Conservation (phyloP, 768 basidiomycete species). For the Leccinum rimulosum region DNA sequence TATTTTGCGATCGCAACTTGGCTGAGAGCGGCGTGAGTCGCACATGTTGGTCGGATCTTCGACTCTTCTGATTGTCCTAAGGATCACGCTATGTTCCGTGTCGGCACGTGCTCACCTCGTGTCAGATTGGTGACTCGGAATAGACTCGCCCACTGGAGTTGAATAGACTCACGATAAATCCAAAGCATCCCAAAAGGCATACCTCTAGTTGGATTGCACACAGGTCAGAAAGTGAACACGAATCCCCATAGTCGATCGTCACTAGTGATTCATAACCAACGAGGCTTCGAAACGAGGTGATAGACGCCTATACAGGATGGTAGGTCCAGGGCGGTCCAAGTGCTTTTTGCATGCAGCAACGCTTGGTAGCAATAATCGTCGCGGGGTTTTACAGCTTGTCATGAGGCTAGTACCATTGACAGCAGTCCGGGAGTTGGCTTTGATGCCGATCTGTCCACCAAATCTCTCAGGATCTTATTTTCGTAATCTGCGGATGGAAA, state of each 20-base stretch:
- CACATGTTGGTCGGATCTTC: not conserved
- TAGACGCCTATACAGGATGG: slow-evolving; percentile 30
- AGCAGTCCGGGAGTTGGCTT: slow-evolving; percentile 9
- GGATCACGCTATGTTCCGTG: too few relatives aligned
- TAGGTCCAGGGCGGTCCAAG: slow-evolving; percentile 1
- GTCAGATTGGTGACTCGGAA: not conserved
- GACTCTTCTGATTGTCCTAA: too few relatives aligned
- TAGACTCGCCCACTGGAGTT: not conserved
- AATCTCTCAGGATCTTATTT: not conserved
- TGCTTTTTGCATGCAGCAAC: not conserved
- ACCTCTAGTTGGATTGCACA: not conserved
- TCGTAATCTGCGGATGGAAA: slow-evolving; percentile 3
- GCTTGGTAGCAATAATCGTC: not conserved
- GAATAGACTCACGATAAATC: not conserved
- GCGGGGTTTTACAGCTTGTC: slow-evolving; percentile 26
- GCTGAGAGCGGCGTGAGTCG: not conserved
- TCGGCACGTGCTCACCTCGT: too few relatives aligned
- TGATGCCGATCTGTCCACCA: not conserved
- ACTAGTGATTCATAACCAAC: not conserved
- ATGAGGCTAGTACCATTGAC: not conserved
- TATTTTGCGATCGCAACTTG: too few relatives aligned
- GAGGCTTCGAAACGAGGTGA: not conserved
- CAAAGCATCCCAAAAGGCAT: not conserved
- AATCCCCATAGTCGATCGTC: not conserved
- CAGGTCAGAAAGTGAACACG: not conserved